A percentile compares a stretch with the other conserved stretches of the same genome.
Evolutionary conservation across 345 rosid genomes (phyloP).

Genomic region (Theobroma cacao): DNA sequence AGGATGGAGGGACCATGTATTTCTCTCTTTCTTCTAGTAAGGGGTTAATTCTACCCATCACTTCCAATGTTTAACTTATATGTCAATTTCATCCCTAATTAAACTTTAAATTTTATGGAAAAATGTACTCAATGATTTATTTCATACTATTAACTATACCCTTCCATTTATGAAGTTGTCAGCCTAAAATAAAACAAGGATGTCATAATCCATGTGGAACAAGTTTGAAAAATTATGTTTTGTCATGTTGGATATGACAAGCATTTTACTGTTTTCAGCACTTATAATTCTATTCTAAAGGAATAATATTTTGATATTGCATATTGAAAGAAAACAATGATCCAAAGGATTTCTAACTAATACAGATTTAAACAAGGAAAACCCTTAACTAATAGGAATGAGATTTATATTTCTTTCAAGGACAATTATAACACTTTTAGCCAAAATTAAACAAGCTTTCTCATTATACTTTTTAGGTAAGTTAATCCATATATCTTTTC

Average conservation of each 20-base stretch:
- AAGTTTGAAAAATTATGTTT: neutral
- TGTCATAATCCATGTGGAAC: neutral
- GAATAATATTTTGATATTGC: neutral
- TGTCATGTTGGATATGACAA: neutral
- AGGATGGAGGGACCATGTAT: neutral
- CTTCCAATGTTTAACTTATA: neutral
- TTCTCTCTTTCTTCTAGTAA: neutral
- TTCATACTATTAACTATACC: neutral
- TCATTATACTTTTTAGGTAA: too few relatives aligned
- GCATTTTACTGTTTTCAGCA: neutral
- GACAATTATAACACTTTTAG: too few relatives aligned
- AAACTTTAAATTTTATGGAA: neutral
- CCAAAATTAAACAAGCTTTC: too few relatives aligned
- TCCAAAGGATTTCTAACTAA: neutral
- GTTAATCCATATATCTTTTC: neutral
- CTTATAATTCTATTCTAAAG: neutral
- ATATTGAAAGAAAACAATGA: neutral
- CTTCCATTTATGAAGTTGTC: neutral
- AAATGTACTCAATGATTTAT: neutral
- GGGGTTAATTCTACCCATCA: neutral
- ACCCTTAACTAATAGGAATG: too few relatives aligned
- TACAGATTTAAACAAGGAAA: neutral
- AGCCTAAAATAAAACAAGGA: neutral
- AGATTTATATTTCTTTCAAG: too few relatives aligned
- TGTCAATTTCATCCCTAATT: neutral